Evolutionary conservation across 2,329 filamentous ascomycete genomes (phyloP), one percentile per base, ranked within the genome.

Genomic region (Pyricularia sp.): DNA sequence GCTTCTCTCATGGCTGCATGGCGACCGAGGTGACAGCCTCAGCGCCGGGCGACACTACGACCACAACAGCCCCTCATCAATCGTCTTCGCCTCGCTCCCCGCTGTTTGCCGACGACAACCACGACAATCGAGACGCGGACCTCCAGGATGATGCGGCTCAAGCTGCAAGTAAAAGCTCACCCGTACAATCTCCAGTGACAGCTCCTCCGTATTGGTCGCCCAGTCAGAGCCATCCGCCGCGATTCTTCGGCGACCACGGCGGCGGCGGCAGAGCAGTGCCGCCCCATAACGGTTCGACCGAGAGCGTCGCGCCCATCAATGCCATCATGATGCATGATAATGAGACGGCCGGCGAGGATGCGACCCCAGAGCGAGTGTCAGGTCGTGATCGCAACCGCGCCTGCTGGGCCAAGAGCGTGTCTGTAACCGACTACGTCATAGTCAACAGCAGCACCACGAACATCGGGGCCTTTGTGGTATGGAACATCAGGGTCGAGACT

Each of bases 381-480:
- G 64, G 64, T 20, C 66, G 68, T 25, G 74, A 83, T 67, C 79
- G 82, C 70, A 86, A 85, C 75, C 82, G 80, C 70, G 86, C 85
- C 14, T 90, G 87, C 77, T 90, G 88, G 88, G 88, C 88, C 33
- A 85, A 82, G 78, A 88, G 85, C 75, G 88, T 89, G 68, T 82
- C 85, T 72, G 82, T 90, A 61, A 80, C 83, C 55, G 85, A 87
- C 74, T 80, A 86, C 75, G 84, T 85, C 12, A 73, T 87, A 25
- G 83, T 90, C 64, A 86, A 87, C 70, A 83, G 85, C 67, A 83
- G 84, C 71, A 77, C 83, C 50, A 85, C 83, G 17, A 86, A 83
- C 72, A 83, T 88, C 31, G 94, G 94, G n/a, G 92, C 94, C 1
- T 99, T 98, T 80, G 92, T 97, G 1, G 93, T 97, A 9, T 99